phyloP scores from a whole-genome alignment of 139 green algal species.

The Parachlorella kessleri region DNA sequence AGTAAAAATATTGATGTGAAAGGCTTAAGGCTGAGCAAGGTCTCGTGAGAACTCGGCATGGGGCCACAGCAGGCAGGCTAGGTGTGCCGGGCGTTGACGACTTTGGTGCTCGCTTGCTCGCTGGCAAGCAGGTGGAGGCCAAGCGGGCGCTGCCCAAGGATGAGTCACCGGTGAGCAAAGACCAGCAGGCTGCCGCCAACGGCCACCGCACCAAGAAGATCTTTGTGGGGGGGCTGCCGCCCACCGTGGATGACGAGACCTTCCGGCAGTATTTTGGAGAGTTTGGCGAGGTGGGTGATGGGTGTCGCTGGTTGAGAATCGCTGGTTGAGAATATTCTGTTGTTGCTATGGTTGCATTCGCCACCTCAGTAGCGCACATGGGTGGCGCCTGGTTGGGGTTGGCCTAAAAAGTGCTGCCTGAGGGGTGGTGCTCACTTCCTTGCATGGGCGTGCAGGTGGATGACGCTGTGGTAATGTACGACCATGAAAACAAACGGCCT shows the following conservation, averaged over 20 bases:
- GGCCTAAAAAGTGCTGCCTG: too few species aligned
- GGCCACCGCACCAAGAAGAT: slow-evolving; percentile 84
- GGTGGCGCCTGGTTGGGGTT: too few species aligned
- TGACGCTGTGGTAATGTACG: slow-evolving; percentile 94
- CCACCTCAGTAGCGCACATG: too few species aligned
- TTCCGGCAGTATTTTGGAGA: slow-evolving; percentile 85
- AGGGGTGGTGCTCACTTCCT: too few species aligned
- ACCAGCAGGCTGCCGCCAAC: slow-evolving; percentile 32
- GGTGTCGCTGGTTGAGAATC: too few species aligned
- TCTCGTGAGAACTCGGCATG: too few species aligned
- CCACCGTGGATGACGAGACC: slow-evolving; percentile 82
- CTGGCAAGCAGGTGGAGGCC: slow-evolving; percentile 91
- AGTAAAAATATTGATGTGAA: too few species aligned
- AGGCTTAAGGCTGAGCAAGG: too few species aligned
- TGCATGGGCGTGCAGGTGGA: slow-evolving; percentile 55
- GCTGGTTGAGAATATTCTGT: too few species aligned
- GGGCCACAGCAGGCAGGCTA: too few species aligned
- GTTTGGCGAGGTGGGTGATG: slow-evolving; percentile 74
- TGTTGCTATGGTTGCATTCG: too few species aligned
- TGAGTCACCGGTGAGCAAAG: slow-evolving; percentile 65
- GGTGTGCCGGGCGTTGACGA: not conserved
- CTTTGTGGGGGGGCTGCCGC: slow-evolving; percentile 94
- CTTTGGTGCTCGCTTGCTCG: not conserved
- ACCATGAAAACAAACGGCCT: slow-evolving; percentile 92
- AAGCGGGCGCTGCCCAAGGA: slow-evolving; percentile 96